Evolutionary conservation across 2,329 filamentous ascomycete genomes (phyloP).

Genomic region (Fusarium sterilihyphosum): DNA sequence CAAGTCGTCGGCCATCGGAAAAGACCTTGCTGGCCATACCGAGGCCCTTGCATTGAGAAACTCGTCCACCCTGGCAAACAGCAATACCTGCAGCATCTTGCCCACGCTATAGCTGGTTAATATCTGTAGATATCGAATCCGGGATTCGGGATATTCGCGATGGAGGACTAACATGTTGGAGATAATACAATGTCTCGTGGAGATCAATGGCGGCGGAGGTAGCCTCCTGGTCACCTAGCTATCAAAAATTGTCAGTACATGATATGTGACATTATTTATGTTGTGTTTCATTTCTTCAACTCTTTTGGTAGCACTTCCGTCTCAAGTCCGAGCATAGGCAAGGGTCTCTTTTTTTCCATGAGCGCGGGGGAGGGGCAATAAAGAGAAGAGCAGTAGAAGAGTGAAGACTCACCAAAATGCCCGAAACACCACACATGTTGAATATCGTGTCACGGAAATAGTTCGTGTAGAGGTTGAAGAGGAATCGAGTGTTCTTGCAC

Average conservation of each 20-base stretch:
- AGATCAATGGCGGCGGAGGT: constrained; percentile 68
- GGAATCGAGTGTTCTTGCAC: constrained; percentile 10
- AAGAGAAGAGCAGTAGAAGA: constrained; percentile 1
- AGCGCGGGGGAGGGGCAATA: constrained; percentile 31
- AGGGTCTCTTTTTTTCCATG: constrained; percentile 14
- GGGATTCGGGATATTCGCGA: background rate
- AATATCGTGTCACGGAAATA: constrained; percentile 16
- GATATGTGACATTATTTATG: background rate
- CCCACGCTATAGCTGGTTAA: constrained; percentile 66
- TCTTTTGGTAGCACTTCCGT: constrained; percentile 24
- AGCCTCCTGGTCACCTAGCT: constrained; percentile 49
- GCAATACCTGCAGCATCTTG: constrained; percentile 92
- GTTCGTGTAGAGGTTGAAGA: constrained; percentile 1
- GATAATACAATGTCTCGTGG: constrained; percentile 76
- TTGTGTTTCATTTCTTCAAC: background rate
- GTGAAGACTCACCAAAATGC: constrained; percentile 29
- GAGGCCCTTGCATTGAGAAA: constrained; percentile 91
- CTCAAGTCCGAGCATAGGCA: constrained; percentile 26
- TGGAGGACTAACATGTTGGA: constrained; percentile 60
- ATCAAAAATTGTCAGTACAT: constrained; percentile 6
- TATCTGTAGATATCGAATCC: background rate
- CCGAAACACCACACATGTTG: constrained; percentile 37
- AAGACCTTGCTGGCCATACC: constrained; percentile 81
- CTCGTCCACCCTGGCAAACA: constrained; percentile 78
- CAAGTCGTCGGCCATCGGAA: constrained; percentile 77